Conservation (phyloP, 768 basidiomycete genomes). For the Dendrothele bispora region DNA sequence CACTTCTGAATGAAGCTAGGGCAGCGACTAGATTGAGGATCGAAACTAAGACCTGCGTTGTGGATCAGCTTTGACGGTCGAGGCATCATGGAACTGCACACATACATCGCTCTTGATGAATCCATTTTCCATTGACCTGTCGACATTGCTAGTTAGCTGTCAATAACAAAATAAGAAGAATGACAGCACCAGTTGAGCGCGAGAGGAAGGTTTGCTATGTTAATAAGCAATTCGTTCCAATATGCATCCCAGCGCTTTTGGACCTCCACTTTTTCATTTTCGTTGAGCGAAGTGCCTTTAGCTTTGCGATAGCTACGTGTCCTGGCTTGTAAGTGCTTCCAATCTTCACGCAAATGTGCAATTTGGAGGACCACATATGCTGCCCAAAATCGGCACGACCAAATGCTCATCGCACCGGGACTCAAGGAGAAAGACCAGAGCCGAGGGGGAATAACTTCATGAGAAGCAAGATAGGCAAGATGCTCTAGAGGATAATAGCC, state of each 20-base stretch:
- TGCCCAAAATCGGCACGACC: constrained; percentile 85
- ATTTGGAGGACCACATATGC: constrained; percentile 77
- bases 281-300: constrained; percentile 47
- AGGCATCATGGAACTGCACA: too few species aligned
- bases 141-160: neutral
- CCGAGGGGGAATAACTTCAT: constrained; percentile 59
- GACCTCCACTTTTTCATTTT: constrained; percentile 56
- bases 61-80: neutral
- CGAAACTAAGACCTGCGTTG: constrained; percentile 34
- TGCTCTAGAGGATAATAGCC: constrained; percentile 81
- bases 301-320: constrained; percentile 58
- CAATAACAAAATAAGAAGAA: neutral
- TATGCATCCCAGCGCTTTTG: constrained; percentile 62
- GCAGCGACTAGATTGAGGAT: constrained; percentile 49
- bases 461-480: constrained; percentile 62
- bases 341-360: constrained; percentile 68
- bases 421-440: constrained; percentile 40
- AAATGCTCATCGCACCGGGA: constrained; percentile 49
- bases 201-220: constrained; percentile 76
- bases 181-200: constrained; percentile 77
- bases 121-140: constrained; percentile 70
- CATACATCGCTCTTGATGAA: constrained; percentile 65
- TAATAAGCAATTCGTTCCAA: constrained; percentile 71
- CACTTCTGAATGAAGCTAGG: constrained; percentile 61
- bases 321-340: constrained; percentile 52